Evolutionary conservation across 1,284 basidiomycete genomes (phyloP).

Genomic region (Papiliotrema flavescens): DNA sequence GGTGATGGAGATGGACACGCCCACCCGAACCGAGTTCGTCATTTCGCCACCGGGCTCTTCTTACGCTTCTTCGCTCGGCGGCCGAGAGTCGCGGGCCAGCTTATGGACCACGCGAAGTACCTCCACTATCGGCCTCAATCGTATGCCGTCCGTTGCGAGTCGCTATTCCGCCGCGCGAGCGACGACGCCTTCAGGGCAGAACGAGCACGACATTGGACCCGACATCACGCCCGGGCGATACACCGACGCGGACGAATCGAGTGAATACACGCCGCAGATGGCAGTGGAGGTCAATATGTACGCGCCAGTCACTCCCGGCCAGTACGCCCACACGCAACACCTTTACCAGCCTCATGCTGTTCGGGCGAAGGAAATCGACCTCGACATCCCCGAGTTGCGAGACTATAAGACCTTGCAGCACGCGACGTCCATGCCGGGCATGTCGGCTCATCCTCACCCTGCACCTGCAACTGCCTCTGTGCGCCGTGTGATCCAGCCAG

Average conservation of each 20-base stretch:
- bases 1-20: constrained; percentile 38
- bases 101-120: neutral
- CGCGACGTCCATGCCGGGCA: no score
- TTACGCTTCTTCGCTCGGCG: neutral
- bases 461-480: neutral
- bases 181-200: neutral
- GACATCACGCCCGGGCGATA: neutral
- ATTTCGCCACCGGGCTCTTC: constrained; percentile 27
- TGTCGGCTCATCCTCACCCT: constrained; percentile 3
- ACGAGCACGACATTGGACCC: neutral
- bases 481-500: neutral
- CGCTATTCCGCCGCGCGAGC: neutral
- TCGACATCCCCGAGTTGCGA: neutral
- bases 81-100: constrained; percentile 1
- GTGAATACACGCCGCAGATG: no score
- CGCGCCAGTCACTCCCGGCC: neutral
- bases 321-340: neutral
- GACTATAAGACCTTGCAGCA: no score
- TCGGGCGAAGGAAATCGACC: neutral
- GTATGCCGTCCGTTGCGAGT: constrained; percentile 8
- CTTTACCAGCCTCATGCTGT: neutral
- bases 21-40: constrained; percentile 32
- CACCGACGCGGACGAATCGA: neutral
- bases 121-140: neutral
- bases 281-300: no score